Percentiles rank a stretch among this genome's conserved stretches.
These are phyloP conservation scores for Camelina sativa DNA, from an alignment of 345 rosid genomes.

Conservation along the genomic window DNA sequence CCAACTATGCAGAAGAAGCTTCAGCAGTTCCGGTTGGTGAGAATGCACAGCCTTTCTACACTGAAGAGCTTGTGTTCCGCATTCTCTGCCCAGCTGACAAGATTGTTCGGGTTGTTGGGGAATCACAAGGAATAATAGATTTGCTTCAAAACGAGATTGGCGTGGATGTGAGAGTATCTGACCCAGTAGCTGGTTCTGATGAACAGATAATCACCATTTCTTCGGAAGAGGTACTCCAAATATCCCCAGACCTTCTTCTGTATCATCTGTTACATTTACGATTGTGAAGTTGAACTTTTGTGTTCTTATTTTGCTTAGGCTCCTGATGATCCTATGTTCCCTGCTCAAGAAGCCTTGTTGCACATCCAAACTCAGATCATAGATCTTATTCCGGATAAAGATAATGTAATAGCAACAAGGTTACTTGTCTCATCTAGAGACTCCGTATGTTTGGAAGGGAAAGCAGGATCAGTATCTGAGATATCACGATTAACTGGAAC, in stretches of 20 bases:
- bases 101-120: slow-evolving; percentile 73
- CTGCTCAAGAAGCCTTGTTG: slow-evolving; percentile 98
- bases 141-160: slow-evolving; percentile 91
- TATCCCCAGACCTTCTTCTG: slow-evolving; percentile 2
- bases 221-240: slow-evolving; percentile 82
- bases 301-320: slow-evolving; percentile 53
- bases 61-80: slow-evolving; percentile 85
- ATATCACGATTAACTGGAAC: slow-evolving; percentile 79
- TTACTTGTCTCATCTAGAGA: slow-evolving; percentile 76
- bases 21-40: slow-evolving; percentile 59
- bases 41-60: slow-evolving; percentile 56
- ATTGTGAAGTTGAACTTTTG: slow-evolving; percentile 25
- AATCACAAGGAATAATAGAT: slow-evolving; percentile 74
- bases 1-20: slow-evolving; percentile 56
- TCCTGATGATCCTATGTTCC: slow-evolving; percentile 93
- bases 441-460: slow-evolving; percentile 83
- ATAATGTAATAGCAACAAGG: slow-evolving; percentile 70
- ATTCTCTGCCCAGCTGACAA: slow-evolving; percentile 91
- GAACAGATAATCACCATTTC: slow-evolving; percentile 84
- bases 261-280: neutral
- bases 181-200: slow-evolving; percentile 82
- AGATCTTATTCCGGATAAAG: slow-evolving; percentile 79
- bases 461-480: slow-evolving; percentile 79
- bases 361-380: slow-evolving; percentile 90
- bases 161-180: slow-evolving; percentile 83